Base-by-base conservation (phyloP, 78 protist genomes). In the Corallochytrium limacisporum region DNA sequence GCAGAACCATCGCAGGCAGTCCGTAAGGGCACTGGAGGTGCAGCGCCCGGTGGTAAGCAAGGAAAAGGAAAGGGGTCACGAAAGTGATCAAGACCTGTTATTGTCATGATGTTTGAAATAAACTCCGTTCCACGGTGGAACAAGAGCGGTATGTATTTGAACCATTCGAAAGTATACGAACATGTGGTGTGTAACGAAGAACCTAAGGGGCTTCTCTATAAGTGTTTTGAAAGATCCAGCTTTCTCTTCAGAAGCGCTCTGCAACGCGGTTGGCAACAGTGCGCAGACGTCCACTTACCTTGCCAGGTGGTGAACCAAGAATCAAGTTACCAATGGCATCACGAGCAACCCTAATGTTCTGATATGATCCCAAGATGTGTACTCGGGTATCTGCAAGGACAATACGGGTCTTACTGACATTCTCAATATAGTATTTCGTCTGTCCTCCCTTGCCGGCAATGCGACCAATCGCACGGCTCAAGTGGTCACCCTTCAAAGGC, bases 381-480 rank as follows among this genome's bases (percentile, higher is more conserved):
- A 94, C 75, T 32, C 74, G 74, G 61, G 85, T 78, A 67, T 90
- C 99, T 13, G 97, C 99, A 28, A 96, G 53, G 18, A 96, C 98
- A 46, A 96, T 86, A 18, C 99, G 78, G 22, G 98, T 91, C 29
- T 78, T 65, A 26, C 98, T 94, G 2, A 89, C 75, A 66, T 94
- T 94, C 79, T 94, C 98, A 48, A 96, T 95, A 10, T 97, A 81
- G 59, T 62, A 91, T 69, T 91, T 91, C 20, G 93, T 86, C 57
- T 82, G 77, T 46, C 69, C 99, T 48, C 81, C 93, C 76, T 75
- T 76, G 55, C 99, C 99, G 22, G 97, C 97, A 1, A 96, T 72
- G 40, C 99, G 91, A 29, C 98, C 99, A 47, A 96, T 90, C 18
- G 97, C 96, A 13, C 99, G 88, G 3, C 89, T 38, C 10, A 93